phyloP scores from a whole-genome alignment of 208 protist species.

The Acanthamoeba healyi region DNA sequence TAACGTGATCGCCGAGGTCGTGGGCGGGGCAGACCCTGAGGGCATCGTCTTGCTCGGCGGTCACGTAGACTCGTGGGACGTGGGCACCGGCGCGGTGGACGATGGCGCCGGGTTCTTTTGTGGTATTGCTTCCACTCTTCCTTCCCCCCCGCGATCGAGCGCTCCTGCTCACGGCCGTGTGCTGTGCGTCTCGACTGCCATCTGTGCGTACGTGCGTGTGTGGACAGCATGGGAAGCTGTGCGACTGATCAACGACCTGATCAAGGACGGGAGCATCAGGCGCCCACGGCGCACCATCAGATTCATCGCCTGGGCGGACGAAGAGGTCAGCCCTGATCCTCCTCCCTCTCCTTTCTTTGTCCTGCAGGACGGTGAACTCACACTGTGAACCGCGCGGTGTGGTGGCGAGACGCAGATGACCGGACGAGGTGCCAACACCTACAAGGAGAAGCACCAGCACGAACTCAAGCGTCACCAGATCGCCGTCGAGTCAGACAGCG shows the following conservation, averaged over 20 bases:
- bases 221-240: slow-evolving; percentile 44
- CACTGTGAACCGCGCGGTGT: background rate
- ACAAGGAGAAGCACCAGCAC: slow-evolving; percentile 51
- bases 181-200: no score
- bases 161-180: background rate
- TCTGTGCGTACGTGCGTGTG: background rate
- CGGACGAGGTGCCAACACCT: background rate
- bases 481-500: slow-evolving; percentile 14
- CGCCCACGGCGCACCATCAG: slow-evolving; percentile 57
- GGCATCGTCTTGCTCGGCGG: slow-evolving; percentile 52
- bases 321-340: background rate
- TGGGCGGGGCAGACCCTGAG: background rate
- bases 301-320: slow-evolving; percentile 15
- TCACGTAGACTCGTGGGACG: slow-evolving; percentile 63
- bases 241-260: slow-evolving; percentile 39
- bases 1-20: slow-evolving; percentile 53
- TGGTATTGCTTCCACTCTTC: slow-evolving; percentile 4
- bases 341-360: background rate
- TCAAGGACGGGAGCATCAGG: background rate
- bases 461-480: slow-evolving; percentile 26
- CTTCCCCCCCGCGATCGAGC: background rate
- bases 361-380: background rate
- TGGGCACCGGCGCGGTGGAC: background rate
- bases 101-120: slow-evolving; percentile 60
- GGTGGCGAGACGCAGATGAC: background rate